Evolutionary conservation across 208 protist species (phyloP), one percentile per base, ranked within the genome.

Genomic region (Novymonas esmeraldas): DNA sequence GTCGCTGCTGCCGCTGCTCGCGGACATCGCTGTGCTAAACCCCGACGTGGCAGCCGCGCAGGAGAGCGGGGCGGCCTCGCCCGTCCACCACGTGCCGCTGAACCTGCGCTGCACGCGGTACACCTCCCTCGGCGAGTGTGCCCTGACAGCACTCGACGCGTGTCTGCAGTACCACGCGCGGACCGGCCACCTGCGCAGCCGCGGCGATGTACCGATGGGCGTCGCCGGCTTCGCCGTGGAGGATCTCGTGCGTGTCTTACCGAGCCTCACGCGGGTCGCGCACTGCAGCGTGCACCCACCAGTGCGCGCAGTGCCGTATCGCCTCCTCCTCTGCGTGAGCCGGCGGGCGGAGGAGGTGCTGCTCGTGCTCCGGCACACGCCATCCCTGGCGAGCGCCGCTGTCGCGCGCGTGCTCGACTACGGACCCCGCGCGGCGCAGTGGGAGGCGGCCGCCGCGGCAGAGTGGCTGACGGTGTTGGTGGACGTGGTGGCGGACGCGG

Each of bases 101-200:
- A 81, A 79, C 65, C 65, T 78, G 24, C 82, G 79, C 46, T 66
- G 79, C 41, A 74, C 79, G 22, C 85, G 90, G 46, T 87, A 87
- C 73, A 93, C 83, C 2, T 83, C 82, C 0, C 65, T 95, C n/a
- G 90, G 90, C 29, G 90, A 95, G 71, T 81, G 78, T 51, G 72
- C 85, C 18, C 42, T 92, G 18, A 71, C 82, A 3, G 81, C 87
- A 14, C 60, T 93, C 48, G 90, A 95, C 63, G 74, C 78, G 4
- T 88, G 80, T 56, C 70, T 92, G 61, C 51, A 69, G 50, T 71
- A 62, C 34, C 65, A 72, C 60, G 70, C 70, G 9, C 60, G 67
- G 41, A 56, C 52, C 34, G 56, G 62, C 2, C 55, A 70, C 13
- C 49, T 87, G 20, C 34, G 63, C 36, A 67, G 50, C 31, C 61